These are phyloP conservation scores for Apiospora kogelbergensis DNA, from an alignment of 2,329 filamentous ascomycete species.

Conservation along the genomic window DNA sequence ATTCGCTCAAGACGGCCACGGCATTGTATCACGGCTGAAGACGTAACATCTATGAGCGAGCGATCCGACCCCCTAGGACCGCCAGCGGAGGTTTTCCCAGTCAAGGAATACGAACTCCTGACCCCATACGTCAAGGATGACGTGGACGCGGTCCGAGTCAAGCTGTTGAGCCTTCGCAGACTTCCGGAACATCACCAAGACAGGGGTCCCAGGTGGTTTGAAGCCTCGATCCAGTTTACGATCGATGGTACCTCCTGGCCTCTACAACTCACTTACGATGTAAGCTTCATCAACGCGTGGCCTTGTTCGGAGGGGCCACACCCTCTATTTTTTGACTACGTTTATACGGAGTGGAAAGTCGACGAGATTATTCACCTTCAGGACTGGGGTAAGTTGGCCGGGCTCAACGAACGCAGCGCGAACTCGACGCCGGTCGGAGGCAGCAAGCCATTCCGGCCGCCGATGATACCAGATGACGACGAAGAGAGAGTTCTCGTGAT, in stretches of 20 bases:
- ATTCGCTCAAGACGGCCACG: constrained; percentile 61
- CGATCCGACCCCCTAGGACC: constrained; percentile 71
- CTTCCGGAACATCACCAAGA: constrained; percentile 30
- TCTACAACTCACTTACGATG: constrained; percentile 61
- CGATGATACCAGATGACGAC: constrained; percentile 47
- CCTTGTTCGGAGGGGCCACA: constrained; percentile 65
- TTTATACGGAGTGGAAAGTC: constrained; percentile 56
- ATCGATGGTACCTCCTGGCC: constrained; percentile 65
- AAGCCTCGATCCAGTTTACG: constrained; percentile 63
- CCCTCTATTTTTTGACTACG: constrained; percentile 72
- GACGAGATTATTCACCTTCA: constrained; percentile 65
- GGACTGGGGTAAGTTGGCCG: constrained; percentile 58
- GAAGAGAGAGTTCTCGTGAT: constrained; percentile 69
- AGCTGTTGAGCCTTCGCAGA: constrained; percentile 62
- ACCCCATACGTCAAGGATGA: constrained; percentile 56
- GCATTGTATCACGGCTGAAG: constrained; percentile 55
- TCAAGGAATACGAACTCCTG: constrained; percentile 66
- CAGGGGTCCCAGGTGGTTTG: constrained; percentile 48
- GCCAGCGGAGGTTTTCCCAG: constrained; percentile 59
- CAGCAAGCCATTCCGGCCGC: constrained; percentile 20
- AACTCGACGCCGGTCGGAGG: constrained; percentile 24
- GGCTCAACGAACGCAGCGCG: constrained; percentile 15
- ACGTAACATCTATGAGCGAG: constrained; percentile 65
- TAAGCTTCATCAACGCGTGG: constrained; percentile 65
- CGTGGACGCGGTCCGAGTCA: constrained; percentile 67